Conservation (phyloP, 441 rosid genomes). For the Gossypium schwendimanii region DNA sequence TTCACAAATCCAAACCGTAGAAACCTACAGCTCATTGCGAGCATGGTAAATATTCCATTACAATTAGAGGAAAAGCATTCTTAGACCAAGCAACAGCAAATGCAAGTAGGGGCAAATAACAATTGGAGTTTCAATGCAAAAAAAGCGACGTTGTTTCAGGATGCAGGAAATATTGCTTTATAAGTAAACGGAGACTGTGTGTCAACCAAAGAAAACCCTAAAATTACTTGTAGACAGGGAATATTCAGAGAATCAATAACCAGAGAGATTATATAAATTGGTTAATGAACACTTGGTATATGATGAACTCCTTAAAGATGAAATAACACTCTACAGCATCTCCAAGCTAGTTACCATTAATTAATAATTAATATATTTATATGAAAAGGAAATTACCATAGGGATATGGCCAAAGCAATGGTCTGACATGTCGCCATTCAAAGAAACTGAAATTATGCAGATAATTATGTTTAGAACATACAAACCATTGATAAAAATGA, state of each 20-base stretch:
- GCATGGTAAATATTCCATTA: not conserved
- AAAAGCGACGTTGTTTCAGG: not conserved
- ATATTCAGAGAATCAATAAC: not conserved
- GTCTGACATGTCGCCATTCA: conserved; percentile 31
- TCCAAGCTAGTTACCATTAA: not conserved
- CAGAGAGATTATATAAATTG: not conserved
- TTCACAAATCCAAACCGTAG: not conserved
- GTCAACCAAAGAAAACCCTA: not conserved
- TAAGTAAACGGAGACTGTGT: not conserved
- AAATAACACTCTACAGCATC: not conserved
- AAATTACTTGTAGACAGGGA: not conserved
- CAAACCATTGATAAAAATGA: conserved; percentile 2
- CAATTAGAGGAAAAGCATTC: not conserved
- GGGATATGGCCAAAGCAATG: conserved; percentile 32
- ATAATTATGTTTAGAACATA: conserved; percentile 25
- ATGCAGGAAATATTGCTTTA: not conserved
- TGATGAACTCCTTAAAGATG: not conserved
- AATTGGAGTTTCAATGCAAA: not conserved
- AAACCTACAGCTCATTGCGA: not conserved
- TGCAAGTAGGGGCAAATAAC: not conserved
- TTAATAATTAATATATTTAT: conserved; percentile 4
- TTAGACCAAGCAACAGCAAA: not conserved
- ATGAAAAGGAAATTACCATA: conserved; percentile 40
- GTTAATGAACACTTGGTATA: not conserved
- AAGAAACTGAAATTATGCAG: conserved; percentile 38